These are phyloP conservation scores for Rhizopus stolonifer DNA, from an alignment of 371 early-diverging fungal genomes.

Conservation along the genomic window DNA sequence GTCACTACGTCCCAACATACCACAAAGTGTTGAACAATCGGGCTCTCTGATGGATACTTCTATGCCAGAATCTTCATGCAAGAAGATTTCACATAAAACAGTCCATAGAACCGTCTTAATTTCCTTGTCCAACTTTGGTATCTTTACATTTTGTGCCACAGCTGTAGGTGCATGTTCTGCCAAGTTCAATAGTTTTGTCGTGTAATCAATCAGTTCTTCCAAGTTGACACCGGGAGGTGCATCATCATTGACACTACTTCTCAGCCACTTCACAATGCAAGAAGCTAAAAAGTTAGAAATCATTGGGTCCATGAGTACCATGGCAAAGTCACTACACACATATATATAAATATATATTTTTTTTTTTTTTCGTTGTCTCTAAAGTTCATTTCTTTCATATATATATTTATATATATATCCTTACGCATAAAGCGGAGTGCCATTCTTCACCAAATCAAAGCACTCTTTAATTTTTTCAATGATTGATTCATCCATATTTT, in stretches of 20 bases:
- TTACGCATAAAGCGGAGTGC: slow-evolving; percentile 64
- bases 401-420: neutral
- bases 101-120: slow-evolving; percentile 36
- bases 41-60: slow-evolving; percentile 13
- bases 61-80: slow-evolving; percentile 30
- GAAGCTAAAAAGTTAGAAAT: slow-evolving; percentile 54
- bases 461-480: slow-evolving; percentile 64
- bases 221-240: slow-evolving; percentile 21
- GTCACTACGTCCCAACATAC: slow-evolving; percentile 38
- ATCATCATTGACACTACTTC: slow-evolving; percentile 34
- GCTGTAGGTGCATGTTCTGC: slow-evolving; percentile 53
- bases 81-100: slow-evolving; percentile 27
- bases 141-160: slow-evolving; percentile 22
- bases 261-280: slow-evolving; percentile 37
- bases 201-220: slow-evolving; percentile 45
- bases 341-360: too few relatives aligned
- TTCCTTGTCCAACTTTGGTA: slow-evolving; percentile 45
- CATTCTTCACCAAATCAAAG: slow-evolving; percentile 59
- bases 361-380: too few relatives aligned
- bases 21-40: slow-evolving; percentile 5
- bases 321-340: slow-evolving; percentile 56
- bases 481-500: slow-evolving; percentile 65
- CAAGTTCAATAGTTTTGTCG: slow-evolving; percentile 55
- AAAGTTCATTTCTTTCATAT: too few relatives aligned
- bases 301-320: slow-evolving; percentile 62